phyloP scores from a whole-genome alignment of 768 basidiomycete species.

The Lenzites betulinus region DNA sequence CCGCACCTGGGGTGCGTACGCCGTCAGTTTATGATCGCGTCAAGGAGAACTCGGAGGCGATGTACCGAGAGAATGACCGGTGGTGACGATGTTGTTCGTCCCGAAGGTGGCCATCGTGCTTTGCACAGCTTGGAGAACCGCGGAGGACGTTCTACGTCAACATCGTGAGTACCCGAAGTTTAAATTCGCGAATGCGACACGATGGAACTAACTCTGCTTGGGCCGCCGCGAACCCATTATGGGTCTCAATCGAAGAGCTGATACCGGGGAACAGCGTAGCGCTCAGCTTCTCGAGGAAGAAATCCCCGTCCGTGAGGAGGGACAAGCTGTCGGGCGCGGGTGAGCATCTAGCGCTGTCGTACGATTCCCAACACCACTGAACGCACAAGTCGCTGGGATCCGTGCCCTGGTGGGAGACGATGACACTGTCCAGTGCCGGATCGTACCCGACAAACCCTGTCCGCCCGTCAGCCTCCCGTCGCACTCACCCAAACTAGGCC shows the following conservation, averaged over 20 bases:
- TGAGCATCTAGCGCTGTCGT: no score
- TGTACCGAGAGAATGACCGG: slow-evolving; percentile 46
- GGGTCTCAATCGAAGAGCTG: slow-evolving; percentile 41
- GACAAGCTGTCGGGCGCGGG: slow-evolving; percentile 26
- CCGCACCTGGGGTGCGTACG: slow-evolving; percentile 41
- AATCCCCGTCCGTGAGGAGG: slow-evolving; percentile 44
- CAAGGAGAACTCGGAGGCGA: not conserved
- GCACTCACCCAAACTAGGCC: no score
- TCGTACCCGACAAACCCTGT: slow-evolving; percentile 59
- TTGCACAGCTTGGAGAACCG: slow-evolving; percentile 48
- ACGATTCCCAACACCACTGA: not conserved
- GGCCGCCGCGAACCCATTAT: slow-evolving; percentile 47
- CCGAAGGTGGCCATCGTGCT: slow-evolving; percentile 38
- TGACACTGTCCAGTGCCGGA: slow-evolving; percentile 36
- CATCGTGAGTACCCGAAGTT: not conserved
- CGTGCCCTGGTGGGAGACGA: slow-evolving; percentile 44
- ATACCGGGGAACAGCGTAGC: slow-evolving; percentile 53
- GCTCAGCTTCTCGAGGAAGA: slow-evolving; percentile 38
- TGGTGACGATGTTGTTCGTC: slow-evolving; percentile 43
- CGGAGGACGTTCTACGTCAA: slow-evolving; percentile 38
- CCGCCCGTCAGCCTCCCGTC: not conserved
- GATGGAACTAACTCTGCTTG: slow-evolving; percentile 45
- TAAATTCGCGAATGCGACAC: not conserved
- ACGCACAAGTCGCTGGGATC: slow-evolving; percentile 35
- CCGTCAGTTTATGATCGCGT: not conserved